These are phyloP conservation scores for Venturia carpophila DNA, from an alignment of 2,329 filamentous ascomycete genomes.

Conservation along the genomic window DNA sequence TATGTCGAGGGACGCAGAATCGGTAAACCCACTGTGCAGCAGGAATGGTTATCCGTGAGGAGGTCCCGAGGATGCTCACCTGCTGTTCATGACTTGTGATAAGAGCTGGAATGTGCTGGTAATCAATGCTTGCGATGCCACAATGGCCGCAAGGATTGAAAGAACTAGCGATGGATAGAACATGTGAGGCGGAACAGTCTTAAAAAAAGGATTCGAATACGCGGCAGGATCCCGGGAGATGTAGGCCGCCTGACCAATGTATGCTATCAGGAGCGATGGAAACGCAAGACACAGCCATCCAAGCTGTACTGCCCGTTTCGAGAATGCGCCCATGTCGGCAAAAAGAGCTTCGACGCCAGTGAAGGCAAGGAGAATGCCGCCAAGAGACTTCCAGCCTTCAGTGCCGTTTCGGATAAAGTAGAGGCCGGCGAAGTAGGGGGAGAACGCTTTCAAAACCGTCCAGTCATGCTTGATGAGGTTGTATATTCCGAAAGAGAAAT, in stretches of 20 bases:
- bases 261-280: conserved; percentile 59
- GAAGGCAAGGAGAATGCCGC: conserved; percentile 66
- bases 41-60: too few relatives aligned
- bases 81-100: conserved; percentile 62
- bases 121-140: conserved; percentile 72
- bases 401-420: conserved; percentile 54
- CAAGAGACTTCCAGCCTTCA: conserved; percentile 52
- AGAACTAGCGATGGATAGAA: conserved; percentile 62
- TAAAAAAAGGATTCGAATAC: conserved; percentile 67
- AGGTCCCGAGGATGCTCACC: too few relatives aligned
- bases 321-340: conserved; percentile 70
- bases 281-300: conserved; percentile 63
- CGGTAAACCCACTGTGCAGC: too few relatives aligned
- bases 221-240: conserved; percentile 54
- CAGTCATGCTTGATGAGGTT: conserved; percentile 42
- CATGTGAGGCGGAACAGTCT: conserved; percentile 58
- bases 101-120: conserved; percentile 64
- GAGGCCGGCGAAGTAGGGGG: conserved; percentile 49
- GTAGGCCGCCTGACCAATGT: conserved; percentile 67
- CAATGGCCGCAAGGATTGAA: conserved; percentile 62
- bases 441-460: conserved; percentile 46
- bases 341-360: conserved; percentile 75
- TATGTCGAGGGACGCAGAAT: too few relatives aligned
- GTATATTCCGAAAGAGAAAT: conserved; percentile 56
- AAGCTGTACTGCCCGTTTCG: conserved; percentile 52